Evolutionary conservation across 2,329 filamentous ascomycete genomes (phyloP), one percentile per base, ranked within the genome.

Genomic region (Rasamsonia emersonii): DNA sequence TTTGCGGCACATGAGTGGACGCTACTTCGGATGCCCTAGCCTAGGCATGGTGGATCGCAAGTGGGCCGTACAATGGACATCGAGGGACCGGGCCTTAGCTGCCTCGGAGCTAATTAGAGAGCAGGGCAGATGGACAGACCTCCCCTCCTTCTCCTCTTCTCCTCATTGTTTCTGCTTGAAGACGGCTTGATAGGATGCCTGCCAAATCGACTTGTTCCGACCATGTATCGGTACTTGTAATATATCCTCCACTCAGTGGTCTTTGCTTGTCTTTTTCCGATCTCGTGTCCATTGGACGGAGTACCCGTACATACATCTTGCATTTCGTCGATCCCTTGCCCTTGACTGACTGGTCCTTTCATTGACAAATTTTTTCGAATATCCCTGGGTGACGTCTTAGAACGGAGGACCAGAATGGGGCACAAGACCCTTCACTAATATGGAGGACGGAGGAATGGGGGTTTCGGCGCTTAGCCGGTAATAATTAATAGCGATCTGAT

Each of bases 1-100:
- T 36, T 36, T 36, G 21, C 28, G 15, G 21, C 23, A 31, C 28
- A 36, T 36, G 33, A 36, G 33, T 26, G 23, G 28, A 19, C 33
- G 13, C 18, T 16, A 18, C 28, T 17, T 26, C 29, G 18, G 18
- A 28, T 32, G 28, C 16, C 34, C 33, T 19, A 30, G 20, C 19
- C 28, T 30, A 28, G 27, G 9, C 33, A 16, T 5, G 13, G 28
- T 31, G 18, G 29, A 31, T 31, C 7, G 11, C 9, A 11, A 18
- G 17, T 13, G 29, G 29, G n/a, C 30, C 15, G 19, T 24, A 16
- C 11, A 15, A 9, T 23, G 30, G 15, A 25, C 18, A 20, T 13
- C 17, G 11, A 18, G 13, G 20, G 14, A 16, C 13, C 23, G 9
- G 18, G 4, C n/a, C 10, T 24, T 24, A 31, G 29, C 14, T 23